Evolutionary conservation across 1,284 basidiomycete genomes (phyloP).

Genomic region (Apiotrichum porosum): DNA sequence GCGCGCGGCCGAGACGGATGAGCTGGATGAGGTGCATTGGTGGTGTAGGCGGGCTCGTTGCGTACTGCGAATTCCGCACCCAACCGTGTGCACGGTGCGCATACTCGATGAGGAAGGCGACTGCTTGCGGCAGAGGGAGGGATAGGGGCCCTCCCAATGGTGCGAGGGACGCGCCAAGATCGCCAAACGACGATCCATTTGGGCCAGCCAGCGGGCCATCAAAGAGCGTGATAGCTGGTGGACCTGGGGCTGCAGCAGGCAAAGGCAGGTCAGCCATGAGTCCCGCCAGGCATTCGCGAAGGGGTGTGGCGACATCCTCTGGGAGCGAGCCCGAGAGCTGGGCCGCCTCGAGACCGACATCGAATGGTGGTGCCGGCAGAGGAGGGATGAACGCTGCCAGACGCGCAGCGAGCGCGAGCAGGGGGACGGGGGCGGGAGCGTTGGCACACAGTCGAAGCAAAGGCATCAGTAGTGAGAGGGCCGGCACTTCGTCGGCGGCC

Average conservation of each 20-base stretch:
- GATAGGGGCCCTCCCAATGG: conserved; percentile 3
- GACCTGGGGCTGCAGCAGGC: conserved; percentile 4
- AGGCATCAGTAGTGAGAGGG: conserved; percentile 33
- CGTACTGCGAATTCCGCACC: conserved; percentile 4
- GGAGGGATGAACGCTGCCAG: conserved; percentile 28
- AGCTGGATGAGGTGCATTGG: conserved; percentile 11
- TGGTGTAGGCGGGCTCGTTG: conserved; percentile 7
- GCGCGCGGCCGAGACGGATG: conserved; percentile 9
- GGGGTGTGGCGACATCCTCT: conserved; percentile 28
- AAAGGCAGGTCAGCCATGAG: conserved; percentile 38
- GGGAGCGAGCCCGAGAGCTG: conserved; percentile 29
- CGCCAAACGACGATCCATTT: not conserved
- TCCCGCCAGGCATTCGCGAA: conserved; percentile 33
- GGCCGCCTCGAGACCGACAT: conserved; percentile 39
- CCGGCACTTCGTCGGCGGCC: conserved; percentile 12
- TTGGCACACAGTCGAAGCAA: conserved; percentile 26
- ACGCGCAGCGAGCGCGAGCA: conserved; percentile 21
- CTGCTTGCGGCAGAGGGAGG: conserved; percentile 16
- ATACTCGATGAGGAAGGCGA: conserved; percentile 23
- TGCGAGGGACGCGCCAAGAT: not conserved
- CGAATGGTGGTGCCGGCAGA: conserved; percentile 39
- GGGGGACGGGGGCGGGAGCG: conserved; percentile 8
- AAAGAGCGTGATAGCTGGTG: not conserved
- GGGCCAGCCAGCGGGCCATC: not conserved
- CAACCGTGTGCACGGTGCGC: conserved; percentile 14